A percentile compares a stretch with the other conserved stretches of the same genome.
Conservation (phyloP, 1,284 basidiomycete genomes). For the Leccinum subspadiceum region DNA sequence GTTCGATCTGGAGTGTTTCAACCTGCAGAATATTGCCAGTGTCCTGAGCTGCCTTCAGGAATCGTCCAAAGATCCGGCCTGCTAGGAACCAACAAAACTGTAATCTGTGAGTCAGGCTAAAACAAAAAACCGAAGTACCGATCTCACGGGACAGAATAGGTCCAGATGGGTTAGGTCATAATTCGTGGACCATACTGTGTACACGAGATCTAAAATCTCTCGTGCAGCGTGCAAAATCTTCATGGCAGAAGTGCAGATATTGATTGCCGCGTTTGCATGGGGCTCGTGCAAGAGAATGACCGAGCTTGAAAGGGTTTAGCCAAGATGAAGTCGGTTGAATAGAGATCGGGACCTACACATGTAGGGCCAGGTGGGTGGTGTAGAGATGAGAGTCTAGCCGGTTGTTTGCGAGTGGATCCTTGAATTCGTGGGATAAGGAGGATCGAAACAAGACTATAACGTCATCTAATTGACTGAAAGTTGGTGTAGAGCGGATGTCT, state of each 20-base stretch:
- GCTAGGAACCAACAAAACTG: constrained; percentile 71
- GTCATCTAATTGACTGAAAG: constrained; percentile 65
- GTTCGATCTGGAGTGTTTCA: constrained; percentile 53
- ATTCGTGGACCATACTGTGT: constrained; percentile 63
- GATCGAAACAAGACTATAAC: constrained; percentile 54
- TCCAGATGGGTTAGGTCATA: constrained; percentile 38
- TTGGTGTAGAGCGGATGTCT: constrained; percentile 57
- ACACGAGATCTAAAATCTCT: constrained; percentile 65
- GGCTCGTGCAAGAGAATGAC: constrained; percentile 69
- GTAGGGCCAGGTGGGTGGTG: constrained; percentile 57
- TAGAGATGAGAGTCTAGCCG: constrained; percentile 67
- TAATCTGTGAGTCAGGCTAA: background rate
- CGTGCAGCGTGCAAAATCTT: constrained; percentile 65
- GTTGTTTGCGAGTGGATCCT: constrained; percentile 53
- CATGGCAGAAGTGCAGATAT: constrained; percentile 63
- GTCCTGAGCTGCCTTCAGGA: constrained; percentile 58
- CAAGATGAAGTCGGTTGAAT: constrained; percentile 3
- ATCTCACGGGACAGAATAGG: constrained; percentile 10
- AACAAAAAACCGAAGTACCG: background rate
- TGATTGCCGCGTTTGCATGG: constrained; percentile 56
- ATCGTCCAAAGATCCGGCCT: constrained; percentile 63
- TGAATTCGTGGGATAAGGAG: constrained; percentile 57
- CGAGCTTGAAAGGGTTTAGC: constrained; percentile 41
- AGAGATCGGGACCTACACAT: constrained; percentile 49
- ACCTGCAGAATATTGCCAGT: constrained; percentile 52